Percentiles rank a stretch among this genome's conserved stretches.
phyloP scores from a whole-genome alignment of 2,329 filamentous ascomycete species.

The Ophiocordyceps sinensis region DNA sequence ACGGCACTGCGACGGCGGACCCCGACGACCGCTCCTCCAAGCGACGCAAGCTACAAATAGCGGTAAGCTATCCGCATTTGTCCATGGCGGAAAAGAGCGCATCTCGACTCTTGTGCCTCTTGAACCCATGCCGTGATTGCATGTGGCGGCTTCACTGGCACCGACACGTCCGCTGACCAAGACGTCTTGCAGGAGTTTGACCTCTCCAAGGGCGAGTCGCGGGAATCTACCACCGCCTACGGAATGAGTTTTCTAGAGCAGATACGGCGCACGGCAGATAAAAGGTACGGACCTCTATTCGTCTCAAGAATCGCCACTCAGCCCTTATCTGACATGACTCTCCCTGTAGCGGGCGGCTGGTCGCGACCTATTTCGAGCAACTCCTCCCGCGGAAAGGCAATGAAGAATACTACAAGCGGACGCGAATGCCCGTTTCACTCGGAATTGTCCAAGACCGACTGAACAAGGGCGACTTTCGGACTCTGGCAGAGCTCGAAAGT shows the following conservation, averaged over 20 bases:
- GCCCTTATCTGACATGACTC: not conserved
- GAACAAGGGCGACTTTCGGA: constrained; percentile 50
- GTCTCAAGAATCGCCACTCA: not conserved
- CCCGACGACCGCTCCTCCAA: constrained; percentile 39
- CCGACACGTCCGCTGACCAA: not conserved
- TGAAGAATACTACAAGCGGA: constrained; percentile 64
- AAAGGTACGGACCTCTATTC: constrained; percentile 46
- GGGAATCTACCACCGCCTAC: constrained; percentile 53
- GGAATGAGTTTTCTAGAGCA: constrained; percentile 62
- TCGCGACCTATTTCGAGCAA: constrained; percentile 61
- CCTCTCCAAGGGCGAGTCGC: constrained; percentile 42
- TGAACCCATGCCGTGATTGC: not conserved
- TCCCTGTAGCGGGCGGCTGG: constrained; percentile 47
- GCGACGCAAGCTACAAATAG: constrained; percentile 37
- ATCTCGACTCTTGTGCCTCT: not conserved
- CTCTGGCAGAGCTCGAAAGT: constrained; percentile 61
- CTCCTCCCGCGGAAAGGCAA: constrained; percentile 50
- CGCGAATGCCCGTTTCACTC: constrained; percentile 65
- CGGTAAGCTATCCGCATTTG: constrained; percentile 21
- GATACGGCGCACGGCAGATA: constrained; percentile 64
- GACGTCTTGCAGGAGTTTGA: constrained; percentile 23
- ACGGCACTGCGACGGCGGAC: constrained; percentile 28
- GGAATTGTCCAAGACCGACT: constrained; percentile 65
- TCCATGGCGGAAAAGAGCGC: not conserved
- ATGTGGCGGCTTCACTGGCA: not conserved